Evolutionary conservation across 495 filamentous ascomycete species (phyloP).

Genomic region (Margaritispora aquatica): DNA sequence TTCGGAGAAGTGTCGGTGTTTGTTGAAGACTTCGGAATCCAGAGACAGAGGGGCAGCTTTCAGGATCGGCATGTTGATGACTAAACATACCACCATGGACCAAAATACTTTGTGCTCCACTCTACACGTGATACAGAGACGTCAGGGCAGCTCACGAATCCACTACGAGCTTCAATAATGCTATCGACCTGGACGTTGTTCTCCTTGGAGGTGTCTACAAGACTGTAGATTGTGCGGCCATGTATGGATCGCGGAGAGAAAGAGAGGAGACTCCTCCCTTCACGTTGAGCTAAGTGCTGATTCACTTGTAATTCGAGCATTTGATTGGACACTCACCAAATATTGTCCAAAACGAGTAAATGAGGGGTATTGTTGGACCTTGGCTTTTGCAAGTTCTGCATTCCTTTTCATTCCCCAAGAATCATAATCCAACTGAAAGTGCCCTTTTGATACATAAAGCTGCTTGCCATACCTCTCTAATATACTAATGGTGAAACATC

Average conservation of each 20-base stretch:
- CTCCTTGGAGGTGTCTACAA: not conserved
- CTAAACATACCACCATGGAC: not conserved
- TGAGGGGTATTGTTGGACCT: slow-evolving; percentile 1
- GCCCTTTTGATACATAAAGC: too few relatives aligned
- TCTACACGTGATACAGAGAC: too few relatives aligned
- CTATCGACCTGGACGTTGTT: not conserved
- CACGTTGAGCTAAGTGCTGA: not conserved
- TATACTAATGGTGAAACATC: too few relatives aligned
- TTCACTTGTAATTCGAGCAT: not conserved
- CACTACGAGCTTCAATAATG: too few relatives aligned
- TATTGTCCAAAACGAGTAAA: not conserved
- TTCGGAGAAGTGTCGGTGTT: slow-evolving; percentile 11
- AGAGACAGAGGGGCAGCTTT: not conserved
- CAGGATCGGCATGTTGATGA: not conserved
- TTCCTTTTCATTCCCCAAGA: too few relatives aligned
- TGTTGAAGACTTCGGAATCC: not conserved
- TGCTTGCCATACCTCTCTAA: too few relatives aligned
- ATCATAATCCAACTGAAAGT: too few relatives aligned
- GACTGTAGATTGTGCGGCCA: not conserved
- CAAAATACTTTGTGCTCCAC: not conserved
- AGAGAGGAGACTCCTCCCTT: not conserved
- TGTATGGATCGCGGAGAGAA: not conserved
- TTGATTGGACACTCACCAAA: not conserved
- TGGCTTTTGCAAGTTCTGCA: not conserved
- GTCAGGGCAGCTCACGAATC: too few relatives aligned